Base-by-base conservation (phyloP, 306 rosid species). In the Cucurbita pepo region DNA sequence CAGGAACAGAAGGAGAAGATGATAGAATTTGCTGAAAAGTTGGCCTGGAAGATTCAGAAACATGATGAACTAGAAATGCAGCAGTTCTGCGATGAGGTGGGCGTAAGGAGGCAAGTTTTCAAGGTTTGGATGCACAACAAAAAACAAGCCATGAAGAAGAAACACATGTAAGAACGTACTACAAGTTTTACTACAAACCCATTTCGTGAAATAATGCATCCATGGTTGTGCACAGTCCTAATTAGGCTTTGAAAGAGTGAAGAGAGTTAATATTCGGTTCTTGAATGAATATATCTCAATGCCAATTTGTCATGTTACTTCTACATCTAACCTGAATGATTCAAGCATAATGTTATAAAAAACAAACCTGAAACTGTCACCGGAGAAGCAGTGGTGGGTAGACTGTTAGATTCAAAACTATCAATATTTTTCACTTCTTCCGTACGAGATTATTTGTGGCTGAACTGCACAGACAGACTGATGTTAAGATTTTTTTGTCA, bases 111-210 rank as follows among this genome's bases (percentile, higher is more conserved):
- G 62, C 88, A 88, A 56, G 95, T 88, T 76, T 89, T 95, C 81
- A 95, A 91, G 88, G 97, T 95, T 34, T 95, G 97, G 97, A 95
- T 95, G 97, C 99, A 95, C 75, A 95, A 95, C 70, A 94, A 94
- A 81, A 91, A 91, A 75, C 96, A 88, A 80, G 87, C 84, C 60
- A 86, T 83, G 73, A 94, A 86, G 87, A 92, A 91, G 79, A 84
- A 88, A 47, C 73, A 69, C 30, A 69, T 15, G 73, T 69, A 69
- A 69, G 73, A 48, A 50, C 14, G n/a, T 69, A 10, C 5, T 65
- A 41, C 9, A 22, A 12, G 56, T 44, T 47, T 25, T 67, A 66
- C 56, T 45, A 45, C 56, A 67, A 63, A 45, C 54, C 40, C 73
- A 67, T 67, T 67, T 67, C 55, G 38, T 66, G 11, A 66, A 64